These are phyloP conservation scores for Curvularia eragrostidis DNA, from an alignment of 2,329 filamentous ascomycete species.

Conservation along the genomic window DNA sequence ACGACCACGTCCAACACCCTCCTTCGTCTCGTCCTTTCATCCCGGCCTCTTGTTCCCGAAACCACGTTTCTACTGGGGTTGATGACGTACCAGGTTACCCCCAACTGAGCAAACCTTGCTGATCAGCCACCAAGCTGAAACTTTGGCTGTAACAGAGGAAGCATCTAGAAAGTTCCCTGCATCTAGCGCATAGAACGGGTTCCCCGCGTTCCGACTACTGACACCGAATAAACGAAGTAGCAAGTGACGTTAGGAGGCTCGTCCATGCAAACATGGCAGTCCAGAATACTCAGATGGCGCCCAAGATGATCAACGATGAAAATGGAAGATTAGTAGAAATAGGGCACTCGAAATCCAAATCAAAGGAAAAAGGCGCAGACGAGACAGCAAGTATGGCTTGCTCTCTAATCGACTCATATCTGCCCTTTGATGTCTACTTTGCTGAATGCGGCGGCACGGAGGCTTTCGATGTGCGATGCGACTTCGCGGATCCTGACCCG, in stretches of 20 bases:
- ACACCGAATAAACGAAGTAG: neutral
- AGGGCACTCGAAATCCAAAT: conserved; percentile 14
- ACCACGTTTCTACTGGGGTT: conserved; percentile 19
- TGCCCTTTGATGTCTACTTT: conserved; percentile 97
- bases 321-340: conserved; percentile 24
- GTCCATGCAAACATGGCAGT: neutral
- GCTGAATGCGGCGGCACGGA: conserved; percentile 76
- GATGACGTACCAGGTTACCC: conserved; percentile 30
- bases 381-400: conserved; percentile 14
- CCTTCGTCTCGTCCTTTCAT: conserved; percentile 8
- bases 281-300: conserved; percentile 25
- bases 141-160: conserved; percentile 36
- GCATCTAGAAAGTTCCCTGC: conserved; percentile 40
- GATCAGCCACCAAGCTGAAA: conserved; percentile 32
- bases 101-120: conserved; percentile 11
- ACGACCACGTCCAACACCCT: conserved; percentile 20
- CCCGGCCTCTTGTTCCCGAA: conserved; percentile 20
- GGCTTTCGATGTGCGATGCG: conserved; percentile 71
- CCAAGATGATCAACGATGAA: neutral
- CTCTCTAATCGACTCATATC: conserved; percentile 66
- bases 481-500: conserved; percentile 67
- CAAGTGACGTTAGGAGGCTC: neutral
- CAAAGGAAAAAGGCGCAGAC: conserved; percentile 8
- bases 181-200: conserved; percentile 42
- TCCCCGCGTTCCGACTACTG: conserved; percentile 39